Evolutionary conservation across 1,284 basidiomycete species (phyloP), one percentile per base, ranked within the genome.

Genomic region (Leccinum subfulvum): DNA sequence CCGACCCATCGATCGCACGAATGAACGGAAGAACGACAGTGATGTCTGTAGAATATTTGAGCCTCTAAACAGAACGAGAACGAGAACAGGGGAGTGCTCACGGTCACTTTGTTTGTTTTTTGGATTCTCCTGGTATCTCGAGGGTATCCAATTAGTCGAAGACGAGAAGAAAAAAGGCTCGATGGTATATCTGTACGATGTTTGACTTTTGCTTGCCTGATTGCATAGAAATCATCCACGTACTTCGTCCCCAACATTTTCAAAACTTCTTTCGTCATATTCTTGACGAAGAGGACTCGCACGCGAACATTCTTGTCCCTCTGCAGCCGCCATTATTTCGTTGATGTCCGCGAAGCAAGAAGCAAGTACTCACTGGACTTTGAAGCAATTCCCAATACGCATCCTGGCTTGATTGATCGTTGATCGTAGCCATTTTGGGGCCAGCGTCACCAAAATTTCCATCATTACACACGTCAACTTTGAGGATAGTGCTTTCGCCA

Each of bases 131-230:
- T 82, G 83, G 66, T 83, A 84, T 62, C 82, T 76, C 3, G 83
- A 77, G 8, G 84, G 84, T 65, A 84, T 86, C 80, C 82, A 83
- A 44, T 83, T 82, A 3, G 83, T 67, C 2, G 83, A 82, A 2
- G 83, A 84, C 1, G 84, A 82, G 69, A 84, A 86, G 67, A 82
- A 86, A 69, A 86, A 85, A 0, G 84, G 84, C 62, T 86, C 84
- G 59, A 86, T 51, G 3, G 44, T 23, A 39, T 73, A 72, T 60
- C 75, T 75, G 39, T 10, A 14, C 53, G 37, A 54, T 3, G 37
- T 56, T 49, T 41, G 33, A 53, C 11, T 10, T 53, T 28, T n/a
- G 10, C 39, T 21, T 23, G 47, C 4, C 1, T 7, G 41, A 57
- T 8, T 33, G 10, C 8, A 10, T 53, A 37, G 5, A 57, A 59